Base-by-base conservation (phyloP, 2,329 filamentous ascomycete species). In the Acrodontium crateriforme region DNA sequence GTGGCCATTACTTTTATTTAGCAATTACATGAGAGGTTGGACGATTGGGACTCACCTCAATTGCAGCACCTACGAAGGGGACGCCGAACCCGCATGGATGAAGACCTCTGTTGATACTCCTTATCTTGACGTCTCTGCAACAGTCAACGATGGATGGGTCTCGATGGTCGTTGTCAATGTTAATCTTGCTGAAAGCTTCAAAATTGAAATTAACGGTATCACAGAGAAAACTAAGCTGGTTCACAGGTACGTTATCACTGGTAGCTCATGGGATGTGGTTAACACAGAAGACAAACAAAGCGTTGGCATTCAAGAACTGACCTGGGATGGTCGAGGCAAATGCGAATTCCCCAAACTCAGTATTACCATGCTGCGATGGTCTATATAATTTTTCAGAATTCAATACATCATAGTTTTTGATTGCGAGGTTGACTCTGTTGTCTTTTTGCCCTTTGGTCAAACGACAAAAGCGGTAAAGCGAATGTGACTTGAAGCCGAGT, bases 141-240 rank as follows among this genome's bases (percentile, higher is more conserved):
- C 65, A 2, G 41, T 75, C 4, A 60, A 64, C 12, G 66, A 69
- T 5, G 78, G 77, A 0, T 66, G 59, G 28, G 60, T 77, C 1
- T 77, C 63, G 37, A 41, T 87, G 37, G 78, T 69, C 3, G 78
- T 85, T 1, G 77, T 83, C 10, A 89, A 89, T 48, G 65, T 82
- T 12, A 52, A 56, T 31, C 71, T 77, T 36, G 62, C 64, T 6
- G 60, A 65, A 36, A 68, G 64, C 31, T 73, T 76, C 29, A 61
- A 67, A 35, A 69, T 69, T 0, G 59, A 67, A 23, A 27, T 83
- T n/a, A 60, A 65, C 21, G 77, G 77, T 0, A 48, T 71, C 0
- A 43, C 42, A 4, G 60, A 58, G 1, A 56, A 54, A 2, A 53
- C 63, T 2, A 35, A 32, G 12, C 23, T 20, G 2, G 67, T 79